Percentiles rank a stretch among this genome's conserved stretches.
Evolutionary conservation across 2,329 filamentous ascomycete genomes (phyloP).

Genomic region (Didymosphaeria variabile): DNA sequence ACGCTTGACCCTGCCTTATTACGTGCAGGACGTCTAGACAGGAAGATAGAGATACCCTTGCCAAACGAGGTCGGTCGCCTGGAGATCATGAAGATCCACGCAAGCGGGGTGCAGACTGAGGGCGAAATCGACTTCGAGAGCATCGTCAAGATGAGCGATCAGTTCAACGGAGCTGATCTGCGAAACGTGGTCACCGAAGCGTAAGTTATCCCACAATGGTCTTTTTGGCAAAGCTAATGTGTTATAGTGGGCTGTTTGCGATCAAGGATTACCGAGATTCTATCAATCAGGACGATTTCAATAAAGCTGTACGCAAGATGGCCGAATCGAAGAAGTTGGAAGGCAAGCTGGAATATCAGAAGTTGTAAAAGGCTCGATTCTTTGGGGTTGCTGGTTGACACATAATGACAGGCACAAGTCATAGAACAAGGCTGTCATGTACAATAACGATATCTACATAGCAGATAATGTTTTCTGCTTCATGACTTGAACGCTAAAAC

Average conservation of each 20-base stretch:
- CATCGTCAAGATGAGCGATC: slow-evolving; percentile 99
- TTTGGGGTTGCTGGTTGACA: slow-evolving; percentile 9
- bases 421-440: slow-evolving; percentile 36
- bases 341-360: slow-evolving; percentile 97
- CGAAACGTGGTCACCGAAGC: slow-evolving; percentile 98
- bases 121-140: slow-evolving; percentile 99
- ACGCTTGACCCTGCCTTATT: slow-evolving; percentile 93
- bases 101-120: slow-evolving; percentile 83
- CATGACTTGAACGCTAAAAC: slow-evolving; percentile 16
- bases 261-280: slow-evolving; percentile 98
- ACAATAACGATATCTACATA: slow-evolving; percentile 30
- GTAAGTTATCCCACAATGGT: slow-evolving; percentile 64
- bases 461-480: slow-evolving; percentile 21
- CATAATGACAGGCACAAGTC: slow-evolving; percentile 29
- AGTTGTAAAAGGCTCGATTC: slow-evolving; percentile 67
- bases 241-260: slow-evolving; percentile 82
- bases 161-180: slow-evolving; percentile 95
- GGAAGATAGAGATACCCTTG: slow-evolving; percentile 97
- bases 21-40: slow-evolving; percentile 89
- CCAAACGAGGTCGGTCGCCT: slow-evolving; percentile 96
- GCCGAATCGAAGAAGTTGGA: slow-evolving; percentile 98
- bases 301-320: slow-evolving; percentile 97
- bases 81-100: slow-evolving; percentile 98
- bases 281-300: slow-evolving; percentile 98
- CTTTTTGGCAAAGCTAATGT: slow-evolving; percentile 32